These are phyloP conservation scores for Henningerozyma blattae DNA, from an alignment of 805 yeast genomes.

Conservation along the genomic window DNA sequence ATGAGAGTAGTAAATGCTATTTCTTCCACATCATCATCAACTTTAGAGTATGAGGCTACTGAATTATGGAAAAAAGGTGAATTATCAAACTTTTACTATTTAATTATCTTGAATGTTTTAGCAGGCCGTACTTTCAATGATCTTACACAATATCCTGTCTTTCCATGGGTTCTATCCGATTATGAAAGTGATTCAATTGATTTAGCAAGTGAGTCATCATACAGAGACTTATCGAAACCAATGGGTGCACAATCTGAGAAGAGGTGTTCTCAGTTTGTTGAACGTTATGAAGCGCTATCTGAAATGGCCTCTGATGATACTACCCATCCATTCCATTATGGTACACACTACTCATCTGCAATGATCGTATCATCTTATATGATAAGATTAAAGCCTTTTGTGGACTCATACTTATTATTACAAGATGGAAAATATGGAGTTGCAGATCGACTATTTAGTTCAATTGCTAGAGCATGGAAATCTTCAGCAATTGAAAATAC, in stretches of 20 bases:
- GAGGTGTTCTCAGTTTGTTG: conserved; percentile 52
- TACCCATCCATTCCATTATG: conserved; percentile 79
- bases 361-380: conserved; percentile 82
- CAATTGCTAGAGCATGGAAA: conserved; percentile 67
- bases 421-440: conserved; percentile 89
- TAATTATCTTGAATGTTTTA: conserved; percentile 67
- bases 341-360: conserved; percentile 88
- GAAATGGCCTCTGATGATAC: conserved; percentile 42
- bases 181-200: conserved; percentile 64
- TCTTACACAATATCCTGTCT: conserved; percentile 80
- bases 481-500: conserved; percentile 72
- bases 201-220: conserved; percentile 45
- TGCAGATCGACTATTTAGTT: conserved; percentile 70
- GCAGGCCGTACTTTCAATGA: conserved; percentile 89
- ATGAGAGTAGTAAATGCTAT: conserved; percentile 34
- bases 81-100: conserved; percentile 71
- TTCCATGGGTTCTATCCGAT: conserved; percentile 86
- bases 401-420: conserved; percentile 59
- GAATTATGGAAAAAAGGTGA: conserved; percentile 66
- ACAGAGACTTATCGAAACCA: conserved; percentile 71
- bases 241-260: conserved; percentile 76
- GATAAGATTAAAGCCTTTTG: conserved; percentile 70
- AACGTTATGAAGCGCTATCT: conserved; percentile 58
- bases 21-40: conserved; percentile 5
- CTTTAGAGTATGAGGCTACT: conserved; percentile 35